Conservation (phyloP, 192 early-diverging fungal species). For the Spinellus fusiger region DNA sequence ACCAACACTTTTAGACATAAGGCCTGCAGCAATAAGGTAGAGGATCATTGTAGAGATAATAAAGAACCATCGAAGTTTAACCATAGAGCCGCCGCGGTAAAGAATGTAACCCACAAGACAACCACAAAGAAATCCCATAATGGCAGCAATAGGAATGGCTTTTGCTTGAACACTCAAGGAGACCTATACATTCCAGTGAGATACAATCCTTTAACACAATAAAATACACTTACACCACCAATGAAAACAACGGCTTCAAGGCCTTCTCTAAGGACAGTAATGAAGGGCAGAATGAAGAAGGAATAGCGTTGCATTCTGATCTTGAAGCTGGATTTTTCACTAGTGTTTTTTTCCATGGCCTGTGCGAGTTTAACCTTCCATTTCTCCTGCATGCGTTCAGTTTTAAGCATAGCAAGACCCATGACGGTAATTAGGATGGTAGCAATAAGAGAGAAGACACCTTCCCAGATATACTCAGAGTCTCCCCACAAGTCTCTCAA, state of each 20-base stretch:
- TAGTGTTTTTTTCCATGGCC: constrained; percentile 24
- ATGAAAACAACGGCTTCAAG: constrained; percentile 88
- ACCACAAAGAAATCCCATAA: constrained; percentile 67
- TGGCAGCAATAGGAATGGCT: constrained; percentile 76
- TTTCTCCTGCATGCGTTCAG: constrained; percentile 70
- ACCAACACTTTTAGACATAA: constrained; percentile 63
- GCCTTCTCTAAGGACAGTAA: constrained; percentile 83
- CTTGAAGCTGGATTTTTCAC: constrained; percentile 28
- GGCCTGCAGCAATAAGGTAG: constrained; percentile 77
- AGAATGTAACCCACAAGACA: constrained; percentile 64
- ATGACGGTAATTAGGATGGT: constrained; percentile 70
- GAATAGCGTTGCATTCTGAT: constrained; percentile 50
- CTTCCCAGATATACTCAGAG: constrained; percentile 80
- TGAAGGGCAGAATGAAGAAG: constrained; percentile 79
- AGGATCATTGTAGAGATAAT: constrained; percentile 62
- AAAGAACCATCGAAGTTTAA: constrained; percentile 79
- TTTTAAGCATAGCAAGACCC: constrained; percentile 75
- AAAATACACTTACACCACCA: constrained; percentile 61
- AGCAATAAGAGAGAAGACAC: constrained; percentile 44
- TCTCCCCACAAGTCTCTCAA: constrained; percentile 49
- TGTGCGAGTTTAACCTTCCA: constrained; percentile 50
- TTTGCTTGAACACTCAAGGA: constrained; percentile 55
- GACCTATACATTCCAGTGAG: constrained; percentile 29
- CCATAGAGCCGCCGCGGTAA: constrained; percentile 61
- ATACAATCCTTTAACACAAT: not conserved